Conservation (phyloP, 371 early-diverging fungal genomes). For the Sporodiniella umbellata region DNA sequence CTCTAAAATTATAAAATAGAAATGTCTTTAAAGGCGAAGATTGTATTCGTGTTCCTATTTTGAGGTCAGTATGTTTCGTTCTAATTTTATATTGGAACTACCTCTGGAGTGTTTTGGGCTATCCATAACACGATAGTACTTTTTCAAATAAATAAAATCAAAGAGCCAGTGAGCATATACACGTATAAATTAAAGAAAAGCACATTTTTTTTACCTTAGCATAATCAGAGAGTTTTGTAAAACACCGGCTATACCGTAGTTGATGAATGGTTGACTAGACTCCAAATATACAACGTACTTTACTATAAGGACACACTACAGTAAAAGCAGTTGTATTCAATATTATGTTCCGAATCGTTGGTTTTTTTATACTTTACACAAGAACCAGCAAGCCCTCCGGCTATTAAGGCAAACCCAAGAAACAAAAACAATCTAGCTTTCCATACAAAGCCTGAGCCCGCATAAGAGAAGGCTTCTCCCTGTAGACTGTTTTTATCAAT, state of each 20-base stretch:
- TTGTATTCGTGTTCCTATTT: conserved; percentile 11
- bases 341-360: neutral
- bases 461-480: conserved; percentile 48
- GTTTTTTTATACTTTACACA: conserved; percentile 46
- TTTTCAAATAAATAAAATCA: too few relatives aligned
- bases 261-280: conserved; percentile 53
- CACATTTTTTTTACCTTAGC: conserved; percentile 50
- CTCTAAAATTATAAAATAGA: too few relatives aligned
- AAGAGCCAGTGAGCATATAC: too few relatives aligned
- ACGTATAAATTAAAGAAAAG: neutral
- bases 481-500: conserved; percentile 56
- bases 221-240: conserved; percentile 71
- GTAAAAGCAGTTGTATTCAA: too few relatives aligned
- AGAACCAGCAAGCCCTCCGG: conserved; percentile 75
- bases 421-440: conserved; percentile 74
- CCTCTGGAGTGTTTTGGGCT: conserved; percentile 45
- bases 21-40: neutral
- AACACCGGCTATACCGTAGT: conserved; percentile 67
- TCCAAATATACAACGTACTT: conserved; percentile 66
- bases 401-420: conserved; percentile 76
- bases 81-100: conserved; percentile 9
- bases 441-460: conserved; percentile 52
- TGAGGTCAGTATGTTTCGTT: neutral
- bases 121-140: conserved; percentile 47
- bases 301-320: conserved; percentile 65